Evolutionary conservation across 2,329 filamentous ascomycete genomes (phyloP).

Genomic region (Chaetomium strumarium): DNA sequence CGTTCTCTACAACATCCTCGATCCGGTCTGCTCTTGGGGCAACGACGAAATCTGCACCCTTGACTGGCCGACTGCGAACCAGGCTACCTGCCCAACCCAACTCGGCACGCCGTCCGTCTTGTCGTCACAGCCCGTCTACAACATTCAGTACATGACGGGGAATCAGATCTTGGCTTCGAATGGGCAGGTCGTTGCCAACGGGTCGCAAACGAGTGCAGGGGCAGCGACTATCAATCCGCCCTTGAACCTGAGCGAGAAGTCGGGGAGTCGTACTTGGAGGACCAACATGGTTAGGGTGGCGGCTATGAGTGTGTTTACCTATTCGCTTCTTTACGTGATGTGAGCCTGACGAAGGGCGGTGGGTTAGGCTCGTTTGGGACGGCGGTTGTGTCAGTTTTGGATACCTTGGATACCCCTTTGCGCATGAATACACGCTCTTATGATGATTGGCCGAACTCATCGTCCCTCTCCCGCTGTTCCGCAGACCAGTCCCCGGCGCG

Average conservation of each 20-base stretch:
- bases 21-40: constrained; percentile 45
- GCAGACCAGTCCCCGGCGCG: not conserved
- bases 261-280: not conserved
- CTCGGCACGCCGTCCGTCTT: constrained; percentile 34
- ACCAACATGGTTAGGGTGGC: constrained; percentile 1
- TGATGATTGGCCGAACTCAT: not conserved
- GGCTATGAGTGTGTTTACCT: constrained; percentile 10
- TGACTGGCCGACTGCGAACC: constrained; percentile 44
- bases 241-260: constrained; percentile 3
- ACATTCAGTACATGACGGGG: constrained; percentile 48
- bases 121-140: constrained; percentile 39
- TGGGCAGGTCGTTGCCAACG: constrained; percentile 15
- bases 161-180: constrained; percentile 31
- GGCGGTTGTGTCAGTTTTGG: constrained; percentile 12
- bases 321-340: constrained; percentile 15
- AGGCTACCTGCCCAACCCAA: constrained; percentile 43
- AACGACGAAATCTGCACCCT: constrained; percentile 46
- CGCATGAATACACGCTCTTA: constrained; percentile 10
- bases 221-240: not conserved
- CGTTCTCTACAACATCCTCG: constrained; percentile 48
- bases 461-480: not conserved
- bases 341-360: not conserved
- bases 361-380: not conserved
- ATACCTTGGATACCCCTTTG: constrained; percentile 12
- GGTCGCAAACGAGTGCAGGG: not conserved